phyloP scores from a whole-genome alignment of 2,329 filamentous ascomycete species.

The Xylariaceae sp. region DNA sequence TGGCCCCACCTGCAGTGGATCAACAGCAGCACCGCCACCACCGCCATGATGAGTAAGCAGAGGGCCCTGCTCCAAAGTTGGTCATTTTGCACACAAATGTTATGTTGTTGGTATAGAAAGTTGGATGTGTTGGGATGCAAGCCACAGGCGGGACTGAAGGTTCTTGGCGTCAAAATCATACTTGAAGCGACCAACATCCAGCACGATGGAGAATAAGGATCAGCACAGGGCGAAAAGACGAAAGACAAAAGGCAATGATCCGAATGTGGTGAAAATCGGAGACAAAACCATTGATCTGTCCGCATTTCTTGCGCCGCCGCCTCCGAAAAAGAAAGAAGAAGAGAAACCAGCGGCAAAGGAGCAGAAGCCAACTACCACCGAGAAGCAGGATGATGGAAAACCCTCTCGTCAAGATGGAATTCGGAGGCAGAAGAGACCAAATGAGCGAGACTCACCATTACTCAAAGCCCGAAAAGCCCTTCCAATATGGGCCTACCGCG shows the following conservation, averaged over 20 bases:
- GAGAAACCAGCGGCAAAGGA: constrained; percentile 13
- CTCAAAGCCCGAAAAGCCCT: constrained; percentile 58
- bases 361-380: constrained; percentile 1
- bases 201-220: constrained; percentile 18
- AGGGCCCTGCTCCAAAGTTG: too few species aligned
- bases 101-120: too few species aligned
- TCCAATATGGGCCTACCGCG: constrained; percentile 74
- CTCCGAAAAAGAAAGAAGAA: constrained; percentile 25
- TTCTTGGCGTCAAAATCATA: too few species aligned
- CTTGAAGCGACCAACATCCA: too few species aligned
- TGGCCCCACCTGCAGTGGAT: too few species aligned
- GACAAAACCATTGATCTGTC: constrained; percentile 47
- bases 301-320: constrained; percentile 39
- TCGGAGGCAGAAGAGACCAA: constrained; percentile 3
- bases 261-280: constrained; percentile 42
- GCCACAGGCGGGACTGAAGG: too few species aligned
- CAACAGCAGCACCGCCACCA: too few species aligned
- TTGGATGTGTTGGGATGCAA: too few species aligned
- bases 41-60: too few species aligned
- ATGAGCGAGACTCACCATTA: constrained; percentile 23
- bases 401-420: background rate
- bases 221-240: constrained; percentile 37
- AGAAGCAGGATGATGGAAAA: constrained; percentile 10
- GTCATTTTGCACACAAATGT: too few species aligned
- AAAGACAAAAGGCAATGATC: constrained; percentile 30